These are phyloP conservation scores for Scenedesmus sp. DNA, from an alignment of 163 green algal genomes.

Conservation along the genomic window DNA sequence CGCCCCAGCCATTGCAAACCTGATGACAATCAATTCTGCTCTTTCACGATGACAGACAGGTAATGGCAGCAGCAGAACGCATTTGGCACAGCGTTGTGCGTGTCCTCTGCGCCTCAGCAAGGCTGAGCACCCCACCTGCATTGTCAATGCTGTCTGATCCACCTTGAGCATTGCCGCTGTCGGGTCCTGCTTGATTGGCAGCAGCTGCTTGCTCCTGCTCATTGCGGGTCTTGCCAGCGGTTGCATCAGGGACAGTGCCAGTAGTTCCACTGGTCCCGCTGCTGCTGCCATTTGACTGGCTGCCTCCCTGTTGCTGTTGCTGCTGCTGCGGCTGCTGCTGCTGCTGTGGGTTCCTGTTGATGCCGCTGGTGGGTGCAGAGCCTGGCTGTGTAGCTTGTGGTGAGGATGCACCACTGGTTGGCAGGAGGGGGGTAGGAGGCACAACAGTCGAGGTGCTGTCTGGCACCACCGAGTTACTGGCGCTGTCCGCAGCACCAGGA, in stretches of 20 bases:
- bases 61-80: too few relatives aligned
- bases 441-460: neutral
- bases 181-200: neutral
- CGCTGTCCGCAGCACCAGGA: neutral
- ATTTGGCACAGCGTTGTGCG: too few relatives aligned
- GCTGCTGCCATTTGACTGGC: neutral
- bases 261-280: neutral
- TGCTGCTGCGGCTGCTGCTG: neutral
- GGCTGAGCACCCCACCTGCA: neutral
- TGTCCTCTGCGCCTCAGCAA: too few relatives aligned
- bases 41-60: neutral
- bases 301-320: neutral
- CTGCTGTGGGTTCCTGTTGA: neutral
- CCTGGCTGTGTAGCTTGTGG: neutral
- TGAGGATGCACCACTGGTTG: neutral
- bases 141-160: neutral
- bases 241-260: neutral
- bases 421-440: neutral
- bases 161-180: neutral
- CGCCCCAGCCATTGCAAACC: too few relatives aligned
- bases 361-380: neutral
- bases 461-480: neutral
- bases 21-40: too few relatives aligned
- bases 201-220: neutral
- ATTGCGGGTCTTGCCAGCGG: conserved; percentile 6